Conservation (phyloP, 1,284 basidiomycete genomes). For the Hypsizygus ulmarius region DNA sequence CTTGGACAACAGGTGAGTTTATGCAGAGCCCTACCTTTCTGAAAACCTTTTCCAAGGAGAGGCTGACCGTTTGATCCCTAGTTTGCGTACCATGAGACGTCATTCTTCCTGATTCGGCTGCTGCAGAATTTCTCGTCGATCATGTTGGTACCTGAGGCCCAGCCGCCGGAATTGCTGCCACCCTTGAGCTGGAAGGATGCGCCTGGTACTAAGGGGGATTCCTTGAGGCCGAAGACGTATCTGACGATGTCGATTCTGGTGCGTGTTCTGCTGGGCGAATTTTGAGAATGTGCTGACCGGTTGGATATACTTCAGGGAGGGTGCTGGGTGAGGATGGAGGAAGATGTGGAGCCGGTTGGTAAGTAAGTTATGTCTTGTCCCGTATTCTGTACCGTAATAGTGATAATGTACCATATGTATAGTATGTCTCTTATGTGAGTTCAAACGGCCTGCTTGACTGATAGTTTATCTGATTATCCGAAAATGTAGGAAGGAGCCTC, state of each 20-base stretch:
- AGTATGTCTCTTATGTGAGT: background rate
- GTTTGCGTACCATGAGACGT: constrained; percentile 41
- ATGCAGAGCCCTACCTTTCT: background rate
- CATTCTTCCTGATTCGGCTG: constrained; percentile 39
- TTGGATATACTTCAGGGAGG: constrained; percentile 24
- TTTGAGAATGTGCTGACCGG: background rate
- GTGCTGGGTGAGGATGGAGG: constrained; percentile 35
- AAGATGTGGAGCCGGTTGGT: constrained; percentile 13
- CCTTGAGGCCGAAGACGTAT: constrained; percentile 34
- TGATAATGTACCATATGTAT: background rate
- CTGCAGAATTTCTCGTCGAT: constrained; percentile 48
- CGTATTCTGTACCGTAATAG: background rate
- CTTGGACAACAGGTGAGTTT: constrained; percentile 51
- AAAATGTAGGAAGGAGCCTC: no score
- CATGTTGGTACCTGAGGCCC: constrained; percentile 34
- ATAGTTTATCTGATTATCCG: no score
- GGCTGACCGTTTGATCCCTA: constrained; percentile 12
- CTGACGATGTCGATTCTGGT: constrained; percentile 44
- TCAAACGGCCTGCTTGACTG: no score
- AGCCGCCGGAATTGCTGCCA: constrained; percentile 33
- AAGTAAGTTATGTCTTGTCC: constrained; percentile 1
- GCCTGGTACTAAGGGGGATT: constrained; percentile 36
- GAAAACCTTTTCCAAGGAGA: background rate
- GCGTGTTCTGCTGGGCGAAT: constrained; percentile 10
- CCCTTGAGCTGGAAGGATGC: constrained; percentile 32